Conservation (phyloP, 352 stramenopile genomes). For the Pythium sukuiense region DNA sequence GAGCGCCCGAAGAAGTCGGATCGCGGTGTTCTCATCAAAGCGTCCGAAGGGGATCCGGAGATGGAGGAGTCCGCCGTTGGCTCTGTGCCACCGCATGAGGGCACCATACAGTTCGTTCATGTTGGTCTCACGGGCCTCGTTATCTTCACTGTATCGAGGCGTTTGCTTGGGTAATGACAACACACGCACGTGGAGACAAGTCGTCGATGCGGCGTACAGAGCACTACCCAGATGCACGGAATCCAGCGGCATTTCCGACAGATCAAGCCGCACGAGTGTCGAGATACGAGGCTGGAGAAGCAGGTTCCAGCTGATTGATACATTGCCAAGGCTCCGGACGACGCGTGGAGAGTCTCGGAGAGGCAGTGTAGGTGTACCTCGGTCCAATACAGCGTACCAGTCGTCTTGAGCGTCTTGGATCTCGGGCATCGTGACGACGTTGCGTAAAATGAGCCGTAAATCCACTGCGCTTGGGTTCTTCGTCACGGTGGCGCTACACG, state of each 20-base stretch:
- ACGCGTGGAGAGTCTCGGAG: slow-evolving; percentile 4
- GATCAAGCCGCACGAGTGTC: slow-evolving; percentile 15
- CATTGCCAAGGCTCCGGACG: slow-evolving; percentile 6
- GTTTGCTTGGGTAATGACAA: slow-evolving; percentile 7
- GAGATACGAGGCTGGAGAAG: slow-evolving; percentile 12
- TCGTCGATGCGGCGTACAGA: not conserved
- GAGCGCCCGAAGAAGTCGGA: slow-evolving; percentile 11
- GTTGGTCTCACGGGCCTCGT: slow-evolving; percentile 7
- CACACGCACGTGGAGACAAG: slow-evolving; percentile 9
- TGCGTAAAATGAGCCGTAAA: slow-evolving; percentile 15
- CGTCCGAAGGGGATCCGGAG: slow-evolving; percentile 18
- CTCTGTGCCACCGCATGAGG: slow-evolving; percentile 14
- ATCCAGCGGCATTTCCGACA: slow-evolving; percentile 12
- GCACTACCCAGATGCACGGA: slow-evolving; percentile 11
- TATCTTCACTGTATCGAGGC: slow-evolving; percentile 14
- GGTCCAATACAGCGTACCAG: not conserved
- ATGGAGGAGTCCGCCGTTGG: slow-evolving; percentile 14
- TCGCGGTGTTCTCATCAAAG: slow-evolving; percentile 20
- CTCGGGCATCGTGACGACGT: slow-evolving; percentile 8
- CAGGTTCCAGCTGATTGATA: slow-evolving; percentile 7
- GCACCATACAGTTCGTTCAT: slow-evolving; percentile 20
- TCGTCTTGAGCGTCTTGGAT: not conserved
- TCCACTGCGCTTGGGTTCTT: not conserved
- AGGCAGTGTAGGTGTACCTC: not conserved
- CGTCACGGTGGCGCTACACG: slow-evolving; percentile 1